Conservation (phyloP, 495 filamentous ascomycete genomes). For the Monascus purpureus region DNA sequence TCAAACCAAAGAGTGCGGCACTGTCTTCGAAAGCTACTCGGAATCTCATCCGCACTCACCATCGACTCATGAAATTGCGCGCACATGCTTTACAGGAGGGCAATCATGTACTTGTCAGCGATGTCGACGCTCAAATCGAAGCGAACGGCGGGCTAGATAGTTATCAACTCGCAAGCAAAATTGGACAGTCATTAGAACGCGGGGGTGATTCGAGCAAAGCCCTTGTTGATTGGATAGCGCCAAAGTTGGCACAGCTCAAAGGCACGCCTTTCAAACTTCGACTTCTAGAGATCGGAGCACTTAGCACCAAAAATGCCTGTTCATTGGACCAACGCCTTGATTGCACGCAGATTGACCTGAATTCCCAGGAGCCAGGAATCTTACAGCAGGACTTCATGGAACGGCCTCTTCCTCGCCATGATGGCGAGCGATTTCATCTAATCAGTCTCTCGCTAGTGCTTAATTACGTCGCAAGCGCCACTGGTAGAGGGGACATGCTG, state of each 20-base stretch:
- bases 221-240: conserved; percentile 72
- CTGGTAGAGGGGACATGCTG: conserved; percentile 77
- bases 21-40: conserved; percentile 72
- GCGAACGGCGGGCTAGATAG: conserved; percentile 61
- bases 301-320: conserved; percentile 75
- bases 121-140: conserved; percentile 46
- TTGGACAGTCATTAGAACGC: conserved; percentile 68
- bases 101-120: conserved; percentile 39
- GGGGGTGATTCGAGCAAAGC: conserved; percentile 85
- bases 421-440: conserved; percentile 62
- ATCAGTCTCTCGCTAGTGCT: conserved; percentile 90
- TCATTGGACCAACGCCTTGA: conserved; percentile 55
- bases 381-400: conserved; percentile 89
- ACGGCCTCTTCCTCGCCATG: conserved; percentile 50
- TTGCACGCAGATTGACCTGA: conserved; percentile 78
- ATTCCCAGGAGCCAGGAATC: conserved; percentile 71
- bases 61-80: conserved; percentile 66
- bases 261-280: conserved; percentile 25
- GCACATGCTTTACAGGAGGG: conserved; percentile 50
- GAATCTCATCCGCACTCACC: conserved; percentile 69
- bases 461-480: conserved; percentile 76
- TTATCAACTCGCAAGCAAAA: conserved; percentile 83
- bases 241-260: conserved; percentile 18
- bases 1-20: conserved; percentile 33
- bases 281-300: conserved; percentile 80